phyloP scores from a whole-genome alignment of 2,329 filamentous ascomycete genomes.

The Trichothecium sympodiale region DNA sequence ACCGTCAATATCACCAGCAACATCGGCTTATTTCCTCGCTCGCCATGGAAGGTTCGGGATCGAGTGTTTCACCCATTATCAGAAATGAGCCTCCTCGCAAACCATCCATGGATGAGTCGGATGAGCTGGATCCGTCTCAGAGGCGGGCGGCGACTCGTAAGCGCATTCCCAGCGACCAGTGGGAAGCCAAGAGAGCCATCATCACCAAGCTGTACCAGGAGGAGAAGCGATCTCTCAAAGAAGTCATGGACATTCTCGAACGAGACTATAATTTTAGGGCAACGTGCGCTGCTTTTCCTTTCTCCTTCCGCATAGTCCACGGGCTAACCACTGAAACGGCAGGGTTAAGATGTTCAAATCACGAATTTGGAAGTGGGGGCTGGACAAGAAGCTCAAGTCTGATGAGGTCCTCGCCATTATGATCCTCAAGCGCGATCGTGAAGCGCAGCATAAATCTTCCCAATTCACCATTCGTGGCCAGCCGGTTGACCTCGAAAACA shows the following conservation, averaged over 20 bases:
- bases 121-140: too few relatives aligned
- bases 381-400: slow-evolving; percentile 30
- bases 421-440: slow-evolving; percentile 23
- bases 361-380: slow-evolving; percentile 28
- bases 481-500: slow-evolving; percentile 25
- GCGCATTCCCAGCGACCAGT: slow-evolving; percentile 19
- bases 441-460: slow-evolving; percentile 19
- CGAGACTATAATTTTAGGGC: slow-evolving; percentile 25
- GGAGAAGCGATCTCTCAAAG: slow-evolving; percentile 27
- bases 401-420: slow-evolving; percentile 28
- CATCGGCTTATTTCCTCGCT: too few relatives aligned
- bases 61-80: too few relatives aligned
- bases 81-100: too few relatives aligned
- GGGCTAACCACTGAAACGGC: not conserved
- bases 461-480: slow-evolving; percentile 26
- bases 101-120: too few relatives aligned
- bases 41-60: too few relatives aligned
- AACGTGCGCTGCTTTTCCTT: slow-evolving; percentile 18
- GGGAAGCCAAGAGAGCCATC: slow-evolving; percentile 21
- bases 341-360: slow-evolving; percentile 33
- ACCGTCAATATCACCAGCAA: too few relatives aligned
- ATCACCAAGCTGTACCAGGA: slow-evolving; percentile 28
- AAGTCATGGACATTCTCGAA: slow-evolving; percentile 27
- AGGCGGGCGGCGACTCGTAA: slow-evolving; percentile 11
- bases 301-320: not conserved